phyloP scores from a whole-genome alignment of 2,329 filamentous ascomycete genomes.

The Penicillium palitans region DNA sequence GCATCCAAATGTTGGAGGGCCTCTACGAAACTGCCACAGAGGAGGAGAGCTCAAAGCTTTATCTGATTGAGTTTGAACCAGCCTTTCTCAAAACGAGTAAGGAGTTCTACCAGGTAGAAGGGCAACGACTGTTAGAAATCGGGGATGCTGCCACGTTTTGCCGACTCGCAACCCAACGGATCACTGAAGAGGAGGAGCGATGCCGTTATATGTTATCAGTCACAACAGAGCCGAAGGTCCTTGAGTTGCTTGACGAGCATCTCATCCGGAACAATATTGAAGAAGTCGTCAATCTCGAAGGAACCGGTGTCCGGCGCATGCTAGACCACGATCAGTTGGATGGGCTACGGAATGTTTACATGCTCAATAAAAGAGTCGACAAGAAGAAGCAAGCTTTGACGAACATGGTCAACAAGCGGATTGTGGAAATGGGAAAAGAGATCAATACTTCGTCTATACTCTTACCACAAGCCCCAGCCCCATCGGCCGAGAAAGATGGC shows the following conservation, averaged over 20 bases:
- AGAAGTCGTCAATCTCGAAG: conserved; percentile 81
- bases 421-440: conserved; percentile 76
- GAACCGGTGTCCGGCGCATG: conserved; percentile 83
- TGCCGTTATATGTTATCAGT: conserved; percentile 79
- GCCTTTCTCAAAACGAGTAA: conserved; percentile 71
- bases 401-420: conserved; percentile 68
- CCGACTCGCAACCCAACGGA: conserved; percentile 68
- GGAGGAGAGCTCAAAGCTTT: conserved; percentile 75
- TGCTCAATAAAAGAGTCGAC: conserved; percentile 76
- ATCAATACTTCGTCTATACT: conserved; percentile 68
- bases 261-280: conserved; percentile 75
- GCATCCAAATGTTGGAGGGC: conserved; percentile 83
- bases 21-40: conserved; percentile 82
- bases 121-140: conserved; percentile 69
- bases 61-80: conserved; percentile 78
- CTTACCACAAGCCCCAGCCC: conserved; percentile 48
- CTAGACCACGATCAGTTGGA: conserved; percentile 81
- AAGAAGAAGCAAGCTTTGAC: conserved; percentile 69
- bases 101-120: conserved; percentile 74
- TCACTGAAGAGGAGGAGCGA: conserved; percentile 77
- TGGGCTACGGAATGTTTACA: conserved; percentile 78
- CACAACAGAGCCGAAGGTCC: conserved; percentile 71
- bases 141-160: conserved; percentile 82
- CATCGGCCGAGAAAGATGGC: conserved; percentile 49
- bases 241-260: conserved; percentile 74